Base-by-base conservation (phyloP, 371 early-diverging fungal species). In the Saksenaea oblongispora region DNA sequence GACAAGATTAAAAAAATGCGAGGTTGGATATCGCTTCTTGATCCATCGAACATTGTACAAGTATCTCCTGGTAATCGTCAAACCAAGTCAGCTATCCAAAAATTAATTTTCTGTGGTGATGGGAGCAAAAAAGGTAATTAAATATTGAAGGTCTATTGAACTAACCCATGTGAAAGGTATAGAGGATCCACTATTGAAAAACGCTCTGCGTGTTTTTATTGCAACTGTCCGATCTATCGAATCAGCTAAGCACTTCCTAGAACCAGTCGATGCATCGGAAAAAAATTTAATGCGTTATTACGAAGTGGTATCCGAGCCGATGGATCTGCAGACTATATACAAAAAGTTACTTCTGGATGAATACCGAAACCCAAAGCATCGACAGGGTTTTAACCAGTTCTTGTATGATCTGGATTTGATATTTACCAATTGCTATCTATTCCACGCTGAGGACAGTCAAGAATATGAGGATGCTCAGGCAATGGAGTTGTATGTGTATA, bases 11-110 rank as follows among this genome's bases (percentile, higher is more conserved):
- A 53, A 1, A 61, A 61, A 35, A 35, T 61, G 36, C 14, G 53
- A 34, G 61, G 53, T 18, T 61, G 61, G 61, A 24, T 7, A n/a
- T 59, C 59, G 13, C 15, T 59, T 2, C 17, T 59, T 13, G 27
- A 10, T 22, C 27, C 51, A 10, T 17, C 10, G 22, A 22, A 47
- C 22, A 5, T 22, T 5, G 51, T 47, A 4, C 27, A 47, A n/a
- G 51, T 47, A 47, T 8, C 17, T 0, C n/a, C 17, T 22, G 51
- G 51, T 7, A 47, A 22, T 24, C 51, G 51, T 9, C 51, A 47
- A 22, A 22, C 51, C 9, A 47, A 22, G 11, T 47, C 51, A 2
- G 17, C 22, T 5, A 1, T 47, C 8, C 18, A 47, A 26, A 47
- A 47, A 22, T 5, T 47, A 22, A 22, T 47, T 10, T 47, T 47